phyloP scores from a whole-genome alignment of 805 yeast species.

The Sugiyamaella valdiviana region DNA sequence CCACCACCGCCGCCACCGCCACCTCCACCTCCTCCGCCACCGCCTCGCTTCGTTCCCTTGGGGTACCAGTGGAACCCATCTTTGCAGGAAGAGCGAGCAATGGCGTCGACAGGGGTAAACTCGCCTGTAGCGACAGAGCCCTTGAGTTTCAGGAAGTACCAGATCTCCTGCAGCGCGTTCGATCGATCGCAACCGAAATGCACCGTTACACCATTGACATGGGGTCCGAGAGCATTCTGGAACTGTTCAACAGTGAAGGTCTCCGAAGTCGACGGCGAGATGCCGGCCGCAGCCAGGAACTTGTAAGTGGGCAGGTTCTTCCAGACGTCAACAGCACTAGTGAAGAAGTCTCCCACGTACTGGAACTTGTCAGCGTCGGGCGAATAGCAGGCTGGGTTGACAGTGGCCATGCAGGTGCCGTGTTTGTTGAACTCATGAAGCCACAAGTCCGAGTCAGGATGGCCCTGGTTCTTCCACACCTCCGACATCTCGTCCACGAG shows the following conservation, averaged over 20 bases:
- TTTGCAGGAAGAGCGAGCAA: slow-evolving; percentile 57
- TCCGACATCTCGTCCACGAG: slow-evolving; percentile 51
- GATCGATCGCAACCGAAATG: slow-evolving; percentile 51
- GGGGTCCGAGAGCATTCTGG: slow-evolving; percentile 31
- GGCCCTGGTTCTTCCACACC: slow-evolving; percentile 70
- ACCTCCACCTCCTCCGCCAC: slow-evolving; percentile 24
- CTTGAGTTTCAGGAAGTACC: slow-evolving; percentile 73
- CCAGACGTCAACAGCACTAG: slow-evolving; percentile 52
- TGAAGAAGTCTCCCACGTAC: slow-evolving; percentile 64
- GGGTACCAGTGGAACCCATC: slow-evolving; percentile 70
- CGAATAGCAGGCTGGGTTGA: slow-evolving; percentile 63
- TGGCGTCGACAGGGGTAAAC: slow-evolving; percentile 54
- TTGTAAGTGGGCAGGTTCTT: slow-evolving; percentile 58
- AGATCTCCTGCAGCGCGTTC: slow-evolving; percentile 53
- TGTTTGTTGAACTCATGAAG: slow-evolving; percentile 90
- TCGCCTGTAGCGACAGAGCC: slow-evolving; percentile 68
- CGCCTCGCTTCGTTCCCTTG: slow-evolving; percentile 40
- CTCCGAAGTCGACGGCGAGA: slow-evolving; percentile 53
- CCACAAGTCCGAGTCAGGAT: slow-evolving; percentile 70
- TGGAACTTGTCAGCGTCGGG: slow-evolving; percentile 25
- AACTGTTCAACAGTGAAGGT: slow-evolving; percentile 50
- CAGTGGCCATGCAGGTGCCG: slow-evolving; percentile 83
- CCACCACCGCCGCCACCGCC: slow-evolving; percentile 21
- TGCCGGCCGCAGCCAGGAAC: slow-evolving; percentile 62
- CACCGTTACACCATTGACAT: slow-evolving; percentile 45